Conservation (phyloP, 371 early-diverging fungal species). For the Chytridium lagenaria region DNA sequence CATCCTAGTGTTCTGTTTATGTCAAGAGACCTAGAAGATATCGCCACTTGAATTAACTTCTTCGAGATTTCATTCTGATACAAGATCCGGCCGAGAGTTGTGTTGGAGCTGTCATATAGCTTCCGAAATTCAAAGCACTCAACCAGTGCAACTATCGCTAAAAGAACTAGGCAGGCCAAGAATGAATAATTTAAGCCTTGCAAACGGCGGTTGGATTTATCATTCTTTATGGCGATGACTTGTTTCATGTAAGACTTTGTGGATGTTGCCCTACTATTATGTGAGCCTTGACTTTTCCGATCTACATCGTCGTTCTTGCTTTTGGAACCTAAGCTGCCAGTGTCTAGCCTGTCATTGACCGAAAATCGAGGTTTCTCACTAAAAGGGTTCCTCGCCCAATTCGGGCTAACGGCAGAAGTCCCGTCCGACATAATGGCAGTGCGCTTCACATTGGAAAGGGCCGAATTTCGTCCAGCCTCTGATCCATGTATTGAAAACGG, state of each 20-base stretch:
- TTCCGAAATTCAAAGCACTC: slow-evolving; percentile 8
- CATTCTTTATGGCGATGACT: slow-evolving; percentile 32
- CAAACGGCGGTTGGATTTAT: slow-evolving; percentile 17
- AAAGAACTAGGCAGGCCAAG: slow-evolving; percentile 15
- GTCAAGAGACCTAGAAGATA: slow-evolving; percentile 30
- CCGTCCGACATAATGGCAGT: background rate
- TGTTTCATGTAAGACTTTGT: slow-evolving; percentile 20
- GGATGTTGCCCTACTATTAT: background rate
- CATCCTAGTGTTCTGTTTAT: background rate
- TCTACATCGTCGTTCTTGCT: background rate
- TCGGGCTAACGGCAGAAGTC: too few relatives aligned
- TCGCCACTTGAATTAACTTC: slow-evolving; percentile 6
- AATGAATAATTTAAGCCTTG: slow-evolving; percentile 14
- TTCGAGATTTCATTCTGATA: background rate
- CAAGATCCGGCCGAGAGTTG: background rate
- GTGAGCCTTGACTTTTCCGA: background rate
- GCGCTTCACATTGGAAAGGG: background rate
- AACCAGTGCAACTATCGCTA: slow-evolving; percentile 21
- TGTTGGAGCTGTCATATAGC: background rate
- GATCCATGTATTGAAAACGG: too few relatives aligned
- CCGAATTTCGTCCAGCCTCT: background rate
- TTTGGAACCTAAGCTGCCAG: too few relatives aligned
- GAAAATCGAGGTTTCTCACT: too few relatives aligned
- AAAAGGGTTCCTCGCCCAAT: too few relatives aligned
- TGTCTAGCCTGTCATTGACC: too few relatives aligned